Conservation (phyloP, 2,329 filamentous ascomycete genomes). For the Tolypocladium pustulatum region DNA sequence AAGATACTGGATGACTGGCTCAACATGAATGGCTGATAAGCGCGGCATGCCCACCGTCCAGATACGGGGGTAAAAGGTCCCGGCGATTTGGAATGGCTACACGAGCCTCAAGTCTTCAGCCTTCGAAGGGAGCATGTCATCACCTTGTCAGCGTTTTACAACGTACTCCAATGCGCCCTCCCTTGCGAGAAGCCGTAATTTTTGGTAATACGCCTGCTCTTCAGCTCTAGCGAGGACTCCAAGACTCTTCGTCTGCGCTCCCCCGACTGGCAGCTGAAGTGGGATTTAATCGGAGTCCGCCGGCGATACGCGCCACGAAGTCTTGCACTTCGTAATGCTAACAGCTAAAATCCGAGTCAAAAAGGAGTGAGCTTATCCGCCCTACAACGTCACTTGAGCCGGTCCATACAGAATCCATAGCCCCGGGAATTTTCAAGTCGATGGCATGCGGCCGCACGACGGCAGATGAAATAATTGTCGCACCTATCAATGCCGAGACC, state of each 20-base stretch:
- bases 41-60: not conserved
- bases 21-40: not conserved
- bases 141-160: not conserved
- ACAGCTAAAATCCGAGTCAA: not conserved
- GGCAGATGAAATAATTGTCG: not conserved
- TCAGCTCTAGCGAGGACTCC: not conserved
- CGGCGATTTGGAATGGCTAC: not conserved
- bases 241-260: not conserved
- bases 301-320: not conserved
- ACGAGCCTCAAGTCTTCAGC: not conserved
- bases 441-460: not conserved
- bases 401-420: not conserved
- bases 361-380: not conserved
- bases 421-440: not conserved
- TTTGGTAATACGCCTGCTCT: not conserved
- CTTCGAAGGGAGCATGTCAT: not conserved
- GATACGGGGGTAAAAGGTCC: not conserved
- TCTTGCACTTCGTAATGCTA: not conserved
- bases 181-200: not conserved
- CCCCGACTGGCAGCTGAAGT: not conserved
- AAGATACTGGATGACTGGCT: not conserved
- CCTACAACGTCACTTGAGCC: not conserved
- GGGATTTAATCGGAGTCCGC: not conserved
- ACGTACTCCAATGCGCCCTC: not conserved
- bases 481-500: not conserved